These are phyloP conservation scores for Biancaea sappan DNA, from an alignment of 306 rosid genomes.

Conservation along the genomic window DNA sequence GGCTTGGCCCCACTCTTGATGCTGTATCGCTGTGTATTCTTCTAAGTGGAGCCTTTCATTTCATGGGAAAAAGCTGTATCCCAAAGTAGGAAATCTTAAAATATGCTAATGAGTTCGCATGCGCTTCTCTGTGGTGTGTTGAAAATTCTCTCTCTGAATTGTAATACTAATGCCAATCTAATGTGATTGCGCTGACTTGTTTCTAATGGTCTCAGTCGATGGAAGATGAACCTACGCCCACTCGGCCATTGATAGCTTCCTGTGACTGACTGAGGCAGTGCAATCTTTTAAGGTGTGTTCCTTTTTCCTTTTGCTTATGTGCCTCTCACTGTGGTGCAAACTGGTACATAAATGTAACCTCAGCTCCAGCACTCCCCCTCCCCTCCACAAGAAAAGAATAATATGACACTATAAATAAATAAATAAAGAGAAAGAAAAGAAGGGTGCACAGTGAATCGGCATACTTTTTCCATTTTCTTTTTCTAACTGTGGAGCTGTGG, in stretches of 20 bases:
- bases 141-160: conserved; percentile 5
- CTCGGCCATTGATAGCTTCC: conserved; percentile 18
- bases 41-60: conserved; percentile 40
- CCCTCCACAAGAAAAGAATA: neutral
- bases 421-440: conserved; percentile 2
- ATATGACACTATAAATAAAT: neutral
- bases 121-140: conserved; percentile 26
- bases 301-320: neutral
- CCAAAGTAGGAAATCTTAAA: conserved; percentile 34
- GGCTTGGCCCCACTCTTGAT: conserved; percentile 42
- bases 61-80: conserved; percentile 51
- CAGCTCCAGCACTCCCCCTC: neutral
- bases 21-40: conserved; percentile 34
- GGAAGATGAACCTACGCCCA: conserved; percentile 33
- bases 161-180: conserved; percentile 1
- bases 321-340: conserved; percentile 16
- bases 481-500: conserved; percentile 9
- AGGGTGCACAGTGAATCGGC: neutral
- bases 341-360: neutral
- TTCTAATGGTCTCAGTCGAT: conserved; percentile 29
- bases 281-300: neutral
- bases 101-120: conserved; percentile 30
- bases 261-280: conserved; percentile 23
- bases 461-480: neutral
- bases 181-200: conserved; percentile 37